Percentiles rank a stretch among this genome's conserved stretches.
These are phyloP conservation scores for Grigorovia jiainica DNA, from an alignment of 805 yeast species.

Conservation along the genomic window DNA sequence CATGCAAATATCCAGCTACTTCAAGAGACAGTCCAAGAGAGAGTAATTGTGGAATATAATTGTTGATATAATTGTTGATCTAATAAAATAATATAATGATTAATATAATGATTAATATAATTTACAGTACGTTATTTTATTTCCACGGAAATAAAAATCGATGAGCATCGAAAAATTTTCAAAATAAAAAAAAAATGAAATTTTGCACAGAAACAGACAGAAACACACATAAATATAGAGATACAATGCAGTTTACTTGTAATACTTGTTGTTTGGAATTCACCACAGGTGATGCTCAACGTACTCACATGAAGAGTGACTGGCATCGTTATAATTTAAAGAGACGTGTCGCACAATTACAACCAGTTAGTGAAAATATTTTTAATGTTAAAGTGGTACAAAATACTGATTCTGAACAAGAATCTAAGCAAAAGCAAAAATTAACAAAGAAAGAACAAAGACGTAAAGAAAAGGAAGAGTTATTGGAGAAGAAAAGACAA, in stretches of 20 bases:
- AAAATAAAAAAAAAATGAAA: no score
- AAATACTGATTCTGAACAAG: constrained; percentile 2
- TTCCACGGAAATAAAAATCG: no score
- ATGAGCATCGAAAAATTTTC: no score
- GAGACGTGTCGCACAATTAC: constrained; percentile 82
- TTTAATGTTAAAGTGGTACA: constrained; percentile 55
- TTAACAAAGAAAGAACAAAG: constrained; percentile 35
- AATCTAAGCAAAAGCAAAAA: constrained; percentile 20
- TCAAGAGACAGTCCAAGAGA: background rate
- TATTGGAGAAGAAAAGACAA: constrained; percentile 34
- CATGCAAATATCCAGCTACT: constrained; percentile 40
- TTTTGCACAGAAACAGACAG: no score
- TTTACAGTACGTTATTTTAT: no score
- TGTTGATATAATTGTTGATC: no score
- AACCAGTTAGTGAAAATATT: constrained; percentile 56
- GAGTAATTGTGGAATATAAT: background rate
- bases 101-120: background rate
- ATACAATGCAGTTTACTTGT: constrained; percentile 46
- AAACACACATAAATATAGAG: no score
- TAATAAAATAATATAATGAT: no score
- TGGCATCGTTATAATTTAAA: constrained; percentile 97
- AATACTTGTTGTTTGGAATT: constrained; percentile 81
- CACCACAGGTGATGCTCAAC: constrained; percentile 64
- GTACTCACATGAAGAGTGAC: constrained; percentile 90
- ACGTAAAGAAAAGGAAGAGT: constrained; percentile 34